These are phyloP conservation scores for Mycosphaerella sp. DNA, from an alignment of 2,329 filamentous ascomycete species.

Conservation along the genomic window DNA sequence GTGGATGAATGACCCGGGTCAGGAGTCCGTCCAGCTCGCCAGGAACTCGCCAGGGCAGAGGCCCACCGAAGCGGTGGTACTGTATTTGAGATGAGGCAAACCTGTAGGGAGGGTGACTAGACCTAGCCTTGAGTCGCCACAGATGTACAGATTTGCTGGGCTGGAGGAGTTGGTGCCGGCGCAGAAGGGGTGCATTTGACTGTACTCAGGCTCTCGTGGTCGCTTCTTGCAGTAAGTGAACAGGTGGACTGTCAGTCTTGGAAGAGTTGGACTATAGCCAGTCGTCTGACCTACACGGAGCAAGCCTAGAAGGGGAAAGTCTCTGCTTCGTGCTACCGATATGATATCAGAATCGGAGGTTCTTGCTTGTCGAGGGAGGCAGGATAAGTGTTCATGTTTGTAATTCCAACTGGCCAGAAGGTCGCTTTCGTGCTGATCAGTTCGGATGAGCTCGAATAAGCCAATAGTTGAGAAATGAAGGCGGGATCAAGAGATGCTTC, in stretches of 20 bases:
- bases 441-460: no score
- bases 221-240: no score
- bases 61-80: constrained; percentile 14
- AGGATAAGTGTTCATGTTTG: no score
- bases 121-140: constrained; percentile 8
- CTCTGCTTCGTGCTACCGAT: no score
- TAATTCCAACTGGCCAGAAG: no score
- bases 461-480: no score
- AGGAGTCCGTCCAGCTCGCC: constrained; percentile 6
- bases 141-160: constrained; percentile 5
- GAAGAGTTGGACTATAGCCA: neutral
- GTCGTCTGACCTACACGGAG: neutral
- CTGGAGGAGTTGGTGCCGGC: constrained; percentile 6
- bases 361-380: no score
- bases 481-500: no score
- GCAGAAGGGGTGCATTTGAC: constrained; percentile 6
- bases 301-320: no score
- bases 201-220: constrained; percentile 1
- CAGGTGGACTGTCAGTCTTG: neutral
- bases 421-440: no score
- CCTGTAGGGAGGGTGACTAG: constrained; percentile 5
- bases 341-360: no score
- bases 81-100: constrained; percentile 9
- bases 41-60: constrained; percentile 12
- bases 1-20: constrained; percentile 4